These are phyloP conservation scores for Eimeria mitis DNA, from an alignment of 169 alveolate genomes.

Conservation along the genomic window DNA sequence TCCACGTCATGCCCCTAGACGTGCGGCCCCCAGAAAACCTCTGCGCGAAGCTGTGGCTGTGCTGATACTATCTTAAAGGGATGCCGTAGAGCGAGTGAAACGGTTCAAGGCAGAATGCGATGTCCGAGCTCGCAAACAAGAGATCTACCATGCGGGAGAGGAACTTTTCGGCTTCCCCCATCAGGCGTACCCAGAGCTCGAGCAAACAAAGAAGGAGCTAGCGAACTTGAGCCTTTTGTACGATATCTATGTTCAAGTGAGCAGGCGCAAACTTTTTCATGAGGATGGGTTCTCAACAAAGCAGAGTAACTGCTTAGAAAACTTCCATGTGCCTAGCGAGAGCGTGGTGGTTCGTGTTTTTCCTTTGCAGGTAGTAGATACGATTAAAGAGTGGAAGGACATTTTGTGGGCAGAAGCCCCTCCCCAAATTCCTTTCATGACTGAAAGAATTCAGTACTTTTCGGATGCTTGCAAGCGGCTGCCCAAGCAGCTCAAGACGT, in stretches of 20 bases:
- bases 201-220: constrained; percentile 95
- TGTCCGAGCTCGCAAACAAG: constrained; percentile 90
- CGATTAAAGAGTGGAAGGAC: constrained; percentile 96
- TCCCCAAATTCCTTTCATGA: constrained; percentile 93
- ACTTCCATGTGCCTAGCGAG: background rate
- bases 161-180: constrained; percentile 97
- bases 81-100: constrained; percentile 93
- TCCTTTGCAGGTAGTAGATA: constrained; percentile 90
- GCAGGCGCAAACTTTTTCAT: background rate
- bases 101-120: constrained; percentile 91
- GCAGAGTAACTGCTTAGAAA: background rate
- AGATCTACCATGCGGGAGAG: constrained; percentile 95
- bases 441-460: constrained; percentile 88
- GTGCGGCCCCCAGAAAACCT: background rate
- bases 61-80: constrained; percentile 86
- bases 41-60: constrained; percentile 84
- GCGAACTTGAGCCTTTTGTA: constrained; percentile 95
- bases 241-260: constrained; percentile 91
- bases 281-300: background rate
- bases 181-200: constrained; percentile 96
- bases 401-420: constrained; percentile 95
- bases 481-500: constrained; percentile 96
- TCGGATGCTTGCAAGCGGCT: constrained; percentile 93
- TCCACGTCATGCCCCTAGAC: background rate
- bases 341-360: constrained; percentile 52